Percentiles rank a stretch among this genome's conserved stretches.
Evolutionary conservation across 768 basidiomycete species (phyloP).

Genomic region (Rhizopogon vinicolor): DNA sequence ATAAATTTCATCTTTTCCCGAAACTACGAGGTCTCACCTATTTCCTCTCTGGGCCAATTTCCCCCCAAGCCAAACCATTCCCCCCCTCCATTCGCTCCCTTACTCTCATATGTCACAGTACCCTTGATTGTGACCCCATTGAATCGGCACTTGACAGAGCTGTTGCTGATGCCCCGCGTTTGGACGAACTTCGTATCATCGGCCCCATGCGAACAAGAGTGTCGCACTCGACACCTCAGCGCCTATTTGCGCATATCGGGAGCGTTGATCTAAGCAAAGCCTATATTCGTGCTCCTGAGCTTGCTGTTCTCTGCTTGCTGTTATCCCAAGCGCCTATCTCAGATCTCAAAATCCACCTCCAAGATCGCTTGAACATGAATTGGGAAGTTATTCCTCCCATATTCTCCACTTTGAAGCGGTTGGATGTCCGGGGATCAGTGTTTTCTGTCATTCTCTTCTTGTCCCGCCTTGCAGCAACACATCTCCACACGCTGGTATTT

Average conservation of each 20-base stretch:
- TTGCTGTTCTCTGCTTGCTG: not conserved
- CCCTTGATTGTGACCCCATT: not conserved
- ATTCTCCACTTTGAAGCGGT: not conserved
- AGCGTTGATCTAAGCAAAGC: slow-evolving; percentile 1
- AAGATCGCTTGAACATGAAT: not conserved
- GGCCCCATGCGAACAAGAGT: not conserved
- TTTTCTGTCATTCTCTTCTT: not conserved
- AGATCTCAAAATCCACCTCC: not conserved
- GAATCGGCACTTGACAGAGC: not conserved
- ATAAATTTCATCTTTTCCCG: not conserved
- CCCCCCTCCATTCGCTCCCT: slow-evolving; percentile 3
- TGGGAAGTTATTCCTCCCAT: not conserved
- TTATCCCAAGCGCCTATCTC: not conserved
- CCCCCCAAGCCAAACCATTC: slow-evolving; percentile 1
- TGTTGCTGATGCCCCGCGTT: not conserved
- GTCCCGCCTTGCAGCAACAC: not conserved
- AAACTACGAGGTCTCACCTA: not conserved
- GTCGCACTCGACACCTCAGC: not conserved
- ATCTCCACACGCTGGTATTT: not conserved
- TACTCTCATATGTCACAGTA: not conserved
- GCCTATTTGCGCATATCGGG: not conserved
- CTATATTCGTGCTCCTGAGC: not conserved
- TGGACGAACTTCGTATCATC: not conserved
- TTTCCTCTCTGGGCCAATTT: slow-evolving; percentile 1
- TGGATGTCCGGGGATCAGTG: slow-evolving; percentile 2